phyloP scores from a whole-genome alignment of 192 early-diverging fungal species.

The Coemansia sp. region DNA sequence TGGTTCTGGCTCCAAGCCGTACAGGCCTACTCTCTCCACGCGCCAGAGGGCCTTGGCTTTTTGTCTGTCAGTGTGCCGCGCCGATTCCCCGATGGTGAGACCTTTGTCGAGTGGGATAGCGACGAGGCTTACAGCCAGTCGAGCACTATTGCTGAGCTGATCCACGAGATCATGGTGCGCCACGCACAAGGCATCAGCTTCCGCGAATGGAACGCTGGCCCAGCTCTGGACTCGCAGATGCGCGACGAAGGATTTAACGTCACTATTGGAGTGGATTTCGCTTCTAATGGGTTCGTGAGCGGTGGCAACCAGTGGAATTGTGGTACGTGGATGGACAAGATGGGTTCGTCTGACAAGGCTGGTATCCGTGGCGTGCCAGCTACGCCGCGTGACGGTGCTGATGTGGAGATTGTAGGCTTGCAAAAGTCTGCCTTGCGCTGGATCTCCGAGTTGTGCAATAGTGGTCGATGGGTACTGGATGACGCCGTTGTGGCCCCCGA shows the following conservation, averaged over 20 bases:
- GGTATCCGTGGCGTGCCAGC: slow-evolving; percentile 86
- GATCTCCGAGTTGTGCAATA: slow-evolving; percentile 60
- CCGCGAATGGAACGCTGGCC: slow-evolving; percentile 94
- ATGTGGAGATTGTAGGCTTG: slow-evolving; percentile 89
- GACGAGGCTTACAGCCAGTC: slow-evolving; percentile 61
- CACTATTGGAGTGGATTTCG: slow-evolving; percentile 69
- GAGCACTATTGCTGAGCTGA: slow-evolving; percentile 78
- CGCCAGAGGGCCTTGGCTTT: slow-evolving; percentile 75
- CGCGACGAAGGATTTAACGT: slow-evolving; percentile 85
- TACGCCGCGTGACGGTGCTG: slow-evolving; percentile 90
- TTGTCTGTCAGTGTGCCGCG: slow-evolving; percentile 68
- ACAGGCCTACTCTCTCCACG: slow-evolving; percentile 76
- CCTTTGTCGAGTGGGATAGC: slow-evolving; percentile 69
- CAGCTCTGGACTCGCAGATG: slow-evolving; percentile 88
- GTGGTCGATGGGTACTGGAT: slow-evolving; percentile 38
- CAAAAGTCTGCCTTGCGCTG: slow-evolving; percentile 82
- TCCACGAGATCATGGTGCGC: slow-evolving; percentile 86
- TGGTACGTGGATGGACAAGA: slow-evolving; percentile 99
- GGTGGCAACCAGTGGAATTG: slow-evolving; percentile 94
- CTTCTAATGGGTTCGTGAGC: slow-evolving; percentile 69
- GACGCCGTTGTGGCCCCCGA: slow-evolving; percentile 50
- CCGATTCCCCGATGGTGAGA: slow-evolving; percentile 77
- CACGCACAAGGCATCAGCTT: slow-evolving; percentile 91
- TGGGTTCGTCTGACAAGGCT: slow-evolving; percentile 93
- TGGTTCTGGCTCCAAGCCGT: slow-evolving; percentile 96